Percentiles rank a stretch among this genome's conserved stretches.
Evolutionary conservation across 805 yeast species (phyloP).

Genomic region (Alloascoidea hylecoeti): DNA sequence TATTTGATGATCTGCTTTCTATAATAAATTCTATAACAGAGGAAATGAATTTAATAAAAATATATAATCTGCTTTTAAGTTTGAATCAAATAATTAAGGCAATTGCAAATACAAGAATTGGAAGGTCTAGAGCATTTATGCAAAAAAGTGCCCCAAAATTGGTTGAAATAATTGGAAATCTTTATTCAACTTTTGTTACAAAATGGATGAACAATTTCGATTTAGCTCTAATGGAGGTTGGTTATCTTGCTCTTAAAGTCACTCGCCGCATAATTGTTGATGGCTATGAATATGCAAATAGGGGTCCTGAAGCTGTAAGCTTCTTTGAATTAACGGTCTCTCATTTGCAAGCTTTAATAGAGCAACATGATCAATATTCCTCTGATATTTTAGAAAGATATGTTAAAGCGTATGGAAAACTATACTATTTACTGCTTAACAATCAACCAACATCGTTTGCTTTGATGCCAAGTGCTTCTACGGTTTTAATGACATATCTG

Average conservation of each 20-base stretch:
- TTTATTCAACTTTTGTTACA: slow-evolving; percentile 45
- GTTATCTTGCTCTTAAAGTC: slow-evolving; percentile 65
- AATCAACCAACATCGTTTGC: slow-evolving; percentile 59
- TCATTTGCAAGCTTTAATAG: slow-evolving; percentile 48
- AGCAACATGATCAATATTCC: slow-evolving; percentile 19
- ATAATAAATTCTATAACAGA: slow-evolving; percentile 22
- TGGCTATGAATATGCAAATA: slow-evolving; percentile 61
- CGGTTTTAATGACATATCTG: slow-evolving; percentile 47
- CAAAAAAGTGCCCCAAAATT: slow-evolving; percentile 56
- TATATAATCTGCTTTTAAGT: slow-evolving; percentile 51
- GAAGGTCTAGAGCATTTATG: slow-evolving; percentile 67
- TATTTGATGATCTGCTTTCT: slow-evolving; percentile 44
- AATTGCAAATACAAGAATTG: slow-evolving; percentile 65
- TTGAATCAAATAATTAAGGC: slow-evolving; percentile 69
- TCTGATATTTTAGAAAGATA: slow-evolving; percentile 45
- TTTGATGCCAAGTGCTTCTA: slow-evolving; percentile 46
- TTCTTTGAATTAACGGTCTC: slow-evolving; percentile 41
- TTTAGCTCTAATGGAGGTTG: slow-evolving; percentile 50
- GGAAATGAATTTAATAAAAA: slow-evolving; percentile 24
- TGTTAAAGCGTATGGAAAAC: slow-evolving; percentile 61
- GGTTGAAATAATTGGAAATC: slow-evolving; percentile 40
- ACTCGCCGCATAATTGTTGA: slow-evolving; percentile 61
- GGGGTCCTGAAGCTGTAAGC: slow-evolving; percentile 39
- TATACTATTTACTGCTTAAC: slow-evolving; percentile 45
- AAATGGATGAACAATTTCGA: slow-evolving; percentile 32